Conservation (phyloP, 75 land plant genomes). For the Cunninghamia lanceolata region DNA sequence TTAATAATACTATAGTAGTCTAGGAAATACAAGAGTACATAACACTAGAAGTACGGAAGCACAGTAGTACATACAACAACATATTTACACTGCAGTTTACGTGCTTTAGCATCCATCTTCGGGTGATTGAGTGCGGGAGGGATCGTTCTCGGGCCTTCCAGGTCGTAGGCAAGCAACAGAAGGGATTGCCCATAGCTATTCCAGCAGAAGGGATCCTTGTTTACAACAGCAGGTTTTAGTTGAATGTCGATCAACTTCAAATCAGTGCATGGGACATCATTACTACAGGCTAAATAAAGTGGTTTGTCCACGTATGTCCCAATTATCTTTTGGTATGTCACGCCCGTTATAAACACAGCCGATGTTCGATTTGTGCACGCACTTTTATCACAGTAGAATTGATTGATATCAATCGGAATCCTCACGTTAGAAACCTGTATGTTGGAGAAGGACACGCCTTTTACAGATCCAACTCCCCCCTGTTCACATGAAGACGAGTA, state of each 20-base stretch:
- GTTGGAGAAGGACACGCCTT: conserved; percentile 34
- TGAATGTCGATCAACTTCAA: too few species aligned
- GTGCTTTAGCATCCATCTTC: too few species aligned
- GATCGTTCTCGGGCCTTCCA: background rate
- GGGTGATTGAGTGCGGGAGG: too few species aligned
- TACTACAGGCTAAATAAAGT: conserved; percentile 72
- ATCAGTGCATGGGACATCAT: too few species aligned
- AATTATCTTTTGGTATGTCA: conserved; percentile 41
- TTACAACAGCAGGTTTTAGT: too few species aligned
- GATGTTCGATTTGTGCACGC: conserved; percentile 55
- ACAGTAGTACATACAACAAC: too few species aligned
- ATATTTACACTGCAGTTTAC: too few species aligned
- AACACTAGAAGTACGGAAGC: too few species aligned
- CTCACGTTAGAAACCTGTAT: conserved; percentile 6
- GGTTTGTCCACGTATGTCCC: conserved; percentile 58
- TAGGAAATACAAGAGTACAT: too few species aligned
- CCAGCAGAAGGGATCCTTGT: conserved; percentile 39
- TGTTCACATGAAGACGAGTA: background rate
- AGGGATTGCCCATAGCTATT: conserved; percentile 54
- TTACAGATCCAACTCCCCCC: conserved; percentile 51
- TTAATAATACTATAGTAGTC: too few species aligned
- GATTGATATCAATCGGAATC: conserved; percentile 55
- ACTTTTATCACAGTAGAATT: conserved; percentile 60
- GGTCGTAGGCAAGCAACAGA: background rate
- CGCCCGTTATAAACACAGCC: conserved; percentile 55